A percentile compares a stretch with the other conserved stretches of the same genome.
These are phyloP conservation scores for Aspergillus vadensis DNA, from an alignment of 2,329 filamentous ascomycete genomes.

Conservation along the genomic window DNA sequence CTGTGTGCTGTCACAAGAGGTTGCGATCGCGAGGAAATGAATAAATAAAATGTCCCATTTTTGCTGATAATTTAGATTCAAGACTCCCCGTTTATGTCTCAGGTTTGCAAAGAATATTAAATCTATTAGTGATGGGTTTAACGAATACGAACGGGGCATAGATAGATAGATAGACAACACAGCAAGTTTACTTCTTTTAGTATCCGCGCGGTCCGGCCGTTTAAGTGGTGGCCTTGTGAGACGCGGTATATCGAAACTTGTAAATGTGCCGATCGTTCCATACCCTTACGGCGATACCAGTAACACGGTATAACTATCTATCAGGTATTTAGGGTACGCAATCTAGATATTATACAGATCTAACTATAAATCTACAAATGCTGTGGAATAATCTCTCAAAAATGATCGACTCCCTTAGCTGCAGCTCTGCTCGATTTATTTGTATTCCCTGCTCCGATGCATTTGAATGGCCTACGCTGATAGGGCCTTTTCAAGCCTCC, in stretches of 20 bases:
- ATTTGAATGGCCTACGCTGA: constrained; percentile 3
- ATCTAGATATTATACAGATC: background rate
- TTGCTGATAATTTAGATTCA: background rate
- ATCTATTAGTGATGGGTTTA: background rate
- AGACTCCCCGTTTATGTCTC: background rate
- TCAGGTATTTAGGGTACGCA: constrained; percentile 1
- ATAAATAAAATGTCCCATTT: background rate
- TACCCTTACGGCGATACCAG: constrained; percentile 9
- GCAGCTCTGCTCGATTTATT: background rate
- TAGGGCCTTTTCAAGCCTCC: background rate
- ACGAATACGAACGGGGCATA: background rate
- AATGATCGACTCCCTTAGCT: background rate
- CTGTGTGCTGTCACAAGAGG: background rate
- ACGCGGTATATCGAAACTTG: constrained; percentile 12
- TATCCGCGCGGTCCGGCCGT: background rate
- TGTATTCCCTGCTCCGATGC: background rate
- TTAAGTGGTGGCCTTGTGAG: background rate
- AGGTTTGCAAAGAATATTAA: background rate
- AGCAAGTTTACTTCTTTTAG: background rate
- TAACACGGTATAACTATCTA: background rate
- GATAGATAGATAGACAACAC: background rate
- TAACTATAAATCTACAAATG: background rate
- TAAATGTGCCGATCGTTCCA: constrained; percentile 15
- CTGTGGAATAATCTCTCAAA: background rate
- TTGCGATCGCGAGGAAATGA: background rate